phyloP scores from a whole-genome alignment of 192 early-diverging fungal genomes.

The Podila clonocystis region DNA sequence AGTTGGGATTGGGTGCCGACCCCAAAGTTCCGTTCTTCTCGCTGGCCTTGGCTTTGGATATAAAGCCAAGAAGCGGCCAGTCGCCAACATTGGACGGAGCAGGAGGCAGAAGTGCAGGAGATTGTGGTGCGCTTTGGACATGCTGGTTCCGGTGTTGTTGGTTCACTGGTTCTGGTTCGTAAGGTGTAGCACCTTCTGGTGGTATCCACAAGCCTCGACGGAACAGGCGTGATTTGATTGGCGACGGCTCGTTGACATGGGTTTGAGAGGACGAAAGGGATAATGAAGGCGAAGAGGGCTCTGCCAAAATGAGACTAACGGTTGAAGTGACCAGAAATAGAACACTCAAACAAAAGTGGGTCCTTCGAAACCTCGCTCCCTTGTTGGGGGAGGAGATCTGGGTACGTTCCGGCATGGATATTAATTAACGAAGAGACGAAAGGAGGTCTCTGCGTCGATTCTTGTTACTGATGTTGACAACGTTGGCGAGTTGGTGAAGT shows the following conservation, averaged over 20 bases:
- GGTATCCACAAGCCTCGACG: conserved; percentile 14
- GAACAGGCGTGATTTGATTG: neutral
- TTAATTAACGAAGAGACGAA: too few species aligned
- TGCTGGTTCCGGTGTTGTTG: neutral
- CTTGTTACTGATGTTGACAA: too few species aligned
- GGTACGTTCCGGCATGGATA: too few species aligned
- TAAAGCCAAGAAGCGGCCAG: neutral
- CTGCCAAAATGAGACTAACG: conserved; percentile 12
- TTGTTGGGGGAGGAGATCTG: too few species aligned
- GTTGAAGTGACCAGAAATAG: conserved; percentile 24
- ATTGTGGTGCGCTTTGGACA: neutral
- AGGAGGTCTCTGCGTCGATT: too few species aligned
- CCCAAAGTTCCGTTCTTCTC: neutral
- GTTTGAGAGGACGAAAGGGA: neutral
- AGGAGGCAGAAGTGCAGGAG: neutral
- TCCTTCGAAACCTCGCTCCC: too few species aligned
- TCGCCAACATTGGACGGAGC: neutral
- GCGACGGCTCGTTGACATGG: neutral
- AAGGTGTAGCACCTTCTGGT: conserved; percentile 30
- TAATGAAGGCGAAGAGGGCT: neutral
- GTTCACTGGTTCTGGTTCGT: neutral
- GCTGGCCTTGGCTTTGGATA: conserved; percentile 24
- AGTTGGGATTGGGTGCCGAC: neutral
- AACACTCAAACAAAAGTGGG: conserved; percentile 8
- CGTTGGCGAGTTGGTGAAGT: too few species aligned